A percentile compares a stretch with the other conserved stretches of the same genome.
phyloP scores from a whole-genome alignment of 306 rosid genomes.

The Cotoneaster glaucophyllus region DNA sequence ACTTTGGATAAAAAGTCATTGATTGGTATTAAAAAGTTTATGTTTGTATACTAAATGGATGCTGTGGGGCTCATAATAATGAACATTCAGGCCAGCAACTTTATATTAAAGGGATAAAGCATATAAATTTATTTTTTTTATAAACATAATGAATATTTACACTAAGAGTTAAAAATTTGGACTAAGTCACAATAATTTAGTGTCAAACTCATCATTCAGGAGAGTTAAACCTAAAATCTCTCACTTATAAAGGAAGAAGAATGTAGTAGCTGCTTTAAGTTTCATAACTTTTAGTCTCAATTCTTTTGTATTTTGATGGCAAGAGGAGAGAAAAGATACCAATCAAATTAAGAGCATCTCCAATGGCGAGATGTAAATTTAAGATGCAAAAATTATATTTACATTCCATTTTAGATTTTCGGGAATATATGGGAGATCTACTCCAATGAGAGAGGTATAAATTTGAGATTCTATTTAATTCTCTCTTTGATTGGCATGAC shows the following conservation, averaged over 20 bases:
- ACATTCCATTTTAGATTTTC: no score
- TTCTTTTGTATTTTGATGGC: neutral
- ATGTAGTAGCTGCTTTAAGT: no score
- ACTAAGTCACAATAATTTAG: neutral
- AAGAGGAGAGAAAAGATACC: neutral
- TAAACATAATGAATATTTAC: no score
- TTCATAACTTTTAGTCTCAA: neutral
- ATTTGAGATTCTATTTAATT: no score
- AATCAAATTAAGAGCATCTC: neutral
- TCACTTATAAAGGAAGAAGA: neutral
- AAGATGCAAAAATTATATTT: no score
- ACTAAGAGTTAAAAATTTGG: no score
- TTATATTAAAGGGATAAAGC: slow-evolving; percentile 7
- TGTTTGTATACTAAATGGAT: neutral
- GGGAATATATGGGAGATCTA: no score
- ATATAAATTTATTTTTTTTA: neutral
- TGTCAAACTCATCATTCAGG: no score
- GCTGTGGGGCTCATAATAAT: slow-evolving; percentile 24
- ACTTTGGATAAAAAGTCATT: slow-evolving; percentile 7
- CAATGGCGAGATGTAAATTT: no score
- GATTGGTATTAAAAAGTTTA: slow-evolving; percentile 15
- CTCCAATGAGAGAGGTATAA: no score
- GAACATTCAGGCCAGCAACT: slow-evolving; percentile 21
- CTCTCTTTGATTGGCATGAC: no score
- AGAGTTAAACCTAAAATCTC: neutral